Base-by-base conservation (phyloP, 805 yeast species). In the Candida insectorum region DNA sequence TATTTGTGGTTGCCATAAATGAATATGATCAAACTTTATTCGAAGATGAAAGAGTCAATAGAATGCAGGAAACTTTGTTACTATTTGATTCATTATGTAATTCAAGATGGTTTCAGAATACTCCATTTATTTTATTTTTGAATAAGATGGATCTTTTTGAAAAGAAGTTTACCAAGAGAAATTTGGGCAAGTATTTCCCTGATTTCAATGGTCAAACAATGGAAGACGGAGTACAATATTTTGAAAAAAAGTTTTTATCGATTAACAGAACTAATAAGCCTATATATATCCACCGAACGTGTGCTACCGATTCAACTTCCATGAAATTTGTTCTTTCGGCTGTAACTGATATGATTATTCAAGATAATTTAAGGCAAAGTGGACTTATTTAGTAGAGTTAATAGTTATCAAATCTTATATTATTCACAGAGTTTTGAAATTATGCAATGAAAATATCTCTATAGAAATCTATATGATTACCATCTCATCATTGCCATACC, bases 281-380 rank as follows among this genome's bases (percentile, higher is more conserved):
- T n/a, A 74, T 93, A 20, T 93, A 93, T 54, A 83, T 86, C 15
- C 96, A 88, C 61, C 67, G 88, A 44, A 93, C 98, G 1, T 88
- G 97, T 62, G 98, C 98, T 0, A 93, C 98, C 0, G 97, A 93
- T 56, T 77, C 94, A 0, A 69, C 76, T 35, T 76, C 88, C 18
- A 93, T 93, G 96, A 74, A 76, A 51, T 91, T 89, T 51, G 96
- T 93, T 12, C 69, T 93, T 36, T 76, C 85, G 4, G 96, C 97
- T 0, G 96, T 88, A 6, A 87, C 97, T 1, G 97, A 93, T 61
- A 71, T 87, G 76, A 76, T 93, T 29, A 75, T 91, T 19, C 91
- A 85, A 53, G 84, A 84, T 49, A 89, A 85, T 52, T 60, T 91
- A 55, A 77, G 80, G 57, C 76, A 73, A 50, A 80, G 87, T 52